phyloP scores from a whole-genome alignment of 495 filamentous ascomycete genomes.

The Aspergillus sclerotiicarbonarius region DNA sequence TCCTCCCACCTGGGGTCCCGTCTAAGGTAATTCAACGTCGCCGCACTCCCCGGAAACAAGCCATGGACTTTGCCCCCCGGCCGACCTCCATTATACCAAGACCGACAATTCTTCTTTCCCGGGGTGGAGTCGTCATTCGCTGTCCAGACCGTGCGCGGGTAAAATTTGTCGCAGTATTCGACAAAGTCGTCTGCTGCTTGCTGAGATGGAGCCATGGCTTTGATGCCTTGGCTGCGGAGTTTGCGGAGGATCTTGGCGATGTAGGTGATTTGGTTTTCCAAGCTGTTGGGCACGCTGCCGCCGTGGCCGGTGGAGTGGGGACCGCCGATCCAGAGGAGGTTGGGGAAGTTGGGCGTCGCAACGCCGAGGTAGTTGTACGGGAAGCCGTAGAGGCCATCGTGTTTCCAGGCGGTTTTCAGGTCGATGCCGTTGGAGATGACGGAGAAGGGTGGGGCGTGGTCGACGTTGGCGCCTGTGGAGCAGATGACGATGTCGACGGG shows the following conservation, averaged over 20 bases:
- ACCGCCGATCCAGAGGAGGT: constrained; percentile 55
- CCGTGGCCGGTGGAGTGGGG: constrained; percentile 49
- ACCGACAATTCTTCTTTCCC: constrained; percentile 55
- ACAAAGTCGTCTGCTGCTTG: constrained; percentile 62
- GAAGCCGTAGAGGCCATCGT: constrained; percentile 53
- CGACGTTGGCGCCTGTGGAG: constrained; percentile 63
- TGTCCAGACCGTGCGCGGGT: constrained; percentile 58
- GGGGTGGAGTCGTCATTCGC: constrained; percentile 26
- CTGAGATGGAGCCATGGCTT: constrained; percentile 51
- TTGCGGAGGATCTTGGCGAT: constrained; percentile 65
- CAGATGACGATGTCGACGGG: constrained; percentile 63
- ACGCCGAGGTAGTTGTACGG: constrained; percentile 65
- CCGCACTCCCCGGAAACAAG: constrained; percentile 64
- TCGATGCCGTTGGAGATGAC: constrained; percentile 52
- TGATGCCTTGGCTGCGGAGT: constrained; percentile 60
- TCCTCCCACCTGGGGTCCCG: constrained; percentile 70
- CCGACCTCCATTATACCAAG: constrained; percentile 66
- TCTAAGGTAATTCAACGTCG: constrained; percentile 54
- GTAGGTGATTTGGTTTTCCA: constrained; percentile 59
- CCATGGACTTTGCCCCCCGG: constrained; percentile 58
- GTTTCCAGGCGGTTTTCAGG: constrained; percentile 48
- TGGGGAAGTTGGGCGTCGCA: constrained; percentile 63
- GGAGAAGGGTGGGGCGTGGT: constrained; percentile 58
- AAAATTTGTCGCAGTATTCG: constrained; percentile 60
- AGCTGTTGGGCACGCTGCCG: constrained; percentile 50